phyloP scores from a whole-genome alignment of 2,329 filamentous ascomycete genomes.

The Myriangium duriaei region DNA sequence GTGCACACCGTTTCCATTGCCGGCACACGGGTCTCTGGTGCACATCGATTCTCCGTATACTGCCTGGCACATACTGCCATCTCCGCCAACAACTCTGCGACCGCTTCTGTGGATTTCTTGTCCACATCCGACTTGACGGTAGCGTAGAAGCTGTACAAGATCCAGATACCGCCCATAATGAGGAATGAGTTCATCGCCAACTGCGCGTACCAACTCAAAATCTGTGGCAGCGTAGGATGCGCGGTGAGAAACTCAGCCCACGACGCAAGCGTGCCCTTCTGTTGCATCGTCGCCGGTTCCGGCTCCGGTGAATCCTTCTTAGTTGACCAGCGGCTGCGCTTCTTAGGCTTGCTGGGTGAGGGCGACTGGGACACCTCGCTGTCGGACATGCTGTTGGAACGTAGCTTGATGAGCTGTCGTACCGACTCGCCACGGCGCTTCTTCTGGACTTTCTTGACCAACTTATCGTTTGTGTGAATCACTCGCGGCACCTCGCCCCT shows the following conservation, averaged over 20 bases:
- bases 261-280: constrained; percentile 24
- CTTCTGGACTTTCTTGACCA: constrained; percentile 26
- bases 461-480: constrained; percentile 24
- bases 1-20: constrained; percentile 62
- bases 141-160: constrained; percentile 55
- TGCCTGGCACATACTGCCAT: constrained; percentile 62
- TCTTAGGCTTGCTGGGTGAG: constrained; percentile 10
- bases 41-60: constrained; percentile 66
- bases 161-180: constrained; percentile 46
- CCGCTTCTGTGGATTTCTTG: constrained; percentile 55
- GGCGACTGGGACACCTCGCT: constrained; percentile 11
- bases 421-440: constrained; percentile 18
- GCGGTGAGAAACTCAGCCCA: constrained; percentile 51
- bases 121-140: constrained; percentile 65
- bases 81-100: constrained; percentile 56
- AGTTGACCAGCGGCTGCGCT: constrained; percentile 2
- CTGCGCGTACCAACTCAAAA: constrained; percentile 55
- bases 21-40: constrained; percentile 51
- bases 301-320: constrained; percentile 6
- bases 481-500: constrained; percentile 25
- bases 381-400: constrained; percentile 22
- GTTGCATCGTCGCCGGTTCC: constrained; percentile 11
- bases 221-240: constrained; percentile 52
- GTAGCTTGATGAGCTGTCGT: constrained; percentile 16
- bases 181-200: constrained; percentile 53